These are phyloP conservation scores for Aegilops speltoides DNA, from an alignment of 176 grass and related monocot species.

Conservation along the genomic window DNA sequence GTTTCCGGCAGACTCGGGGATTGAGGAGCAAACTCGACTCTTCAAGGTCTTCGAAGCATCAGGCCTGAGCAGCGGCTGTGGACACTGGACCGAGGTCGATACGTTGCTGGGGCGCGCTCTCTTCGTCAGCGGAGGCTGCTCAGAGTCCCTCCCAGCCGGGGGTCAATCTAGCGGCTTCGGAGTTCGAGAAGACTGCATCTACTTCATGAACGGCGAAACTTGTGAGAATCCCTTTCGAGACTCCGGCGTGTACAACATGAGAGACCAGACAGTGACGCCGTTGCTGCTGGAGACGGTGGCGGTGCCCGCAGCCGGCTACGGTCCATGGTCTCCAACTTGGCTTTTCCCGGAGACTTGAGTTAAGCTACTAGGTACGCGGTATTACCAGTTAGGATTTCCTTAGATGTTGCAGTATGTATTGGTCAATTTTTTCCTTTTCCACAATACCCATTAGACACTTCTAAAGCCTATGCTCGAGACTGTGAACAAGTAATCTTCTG, in stretches of 20 bases:
- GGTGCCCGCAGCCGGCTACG: neutral
- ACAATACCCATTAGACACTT: too few relatives aligned
- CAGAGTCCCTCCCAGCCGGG: neutral
- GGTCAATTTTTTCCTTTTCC: neutral
- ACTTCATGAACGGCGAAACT: neutral
- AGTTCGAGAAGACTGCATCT: neutral
- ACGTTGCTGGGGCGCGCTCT: neutral
- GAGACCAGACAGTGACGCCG: neutral
- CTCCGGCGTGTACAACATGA: neutral
- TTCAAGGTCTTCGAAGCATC: neutral
- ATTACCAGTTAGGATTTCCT: neutral
- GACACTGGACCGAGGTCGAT: neutral
- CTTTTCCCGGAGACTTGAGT: neutral
- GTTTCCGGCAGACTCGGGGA: neutral
- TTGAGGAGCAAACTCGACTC: neutral
- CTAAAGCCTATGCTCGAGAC: too few relatives aligned
- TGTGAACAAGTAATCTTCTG: too few relatives aligned
- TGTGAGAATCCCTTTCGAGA: neutral
- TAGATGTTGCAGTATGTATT: neutral
- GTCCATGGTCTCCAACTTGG: neutral
- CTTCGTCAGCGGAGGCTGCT: neutral
- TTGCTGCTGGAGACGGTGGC: neutral
- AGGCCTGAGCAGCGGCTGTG: neutral
- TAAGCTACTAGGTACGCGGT: neutral
- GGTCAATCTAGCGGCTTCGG: neutral